Evolutionary conservation across 345 rosid species (phyloP).

Genomic region (Brassica napus): Da-Ae NC_063438.1:7864501-7865000

Average conservation of each 20-base stretch:
- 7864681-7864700: constrained; percentile 91
- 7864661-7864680: constrained; percentile 82
- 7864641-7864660: constrained; percentile 90
- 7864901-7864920: constrained; percentile 92
- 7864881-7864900: constrained; percentile 65
- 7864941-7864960: constrained; percentile 83
- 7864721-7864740: constrained; percentile 45
- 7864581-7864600: constrained; percentile 68
- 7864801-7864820: constrained; percentile 90
- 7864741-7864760: constrained; percentile 3
- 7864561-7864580: constrained; percentile 93
- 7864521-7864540: constrained; percentile 94
- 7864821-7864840: constrained; percentile 77
- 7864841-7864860: constrained; percentile 86
- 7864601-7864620: constrained; percentile 74
- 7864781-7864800: neutral
- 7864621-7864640: constrained; percentile 79
- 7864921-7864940: constrained; percentile 70
- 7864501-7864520: constrained; percentile 82
- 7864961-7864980: constrained; percentile 88
- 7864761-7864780: constrained; percentile 19
- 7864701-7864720: constrained; percentile 85
- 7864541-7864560: constrained; percentile 81
- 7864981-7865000: constrained; percentile 80
- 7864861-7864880: constrained; percentile 54